These are phyloP conservation scores for Liriodendron chinense DNA, from an alignment of 164 flowering plant species.

Conservation along the genomic window DNA sequence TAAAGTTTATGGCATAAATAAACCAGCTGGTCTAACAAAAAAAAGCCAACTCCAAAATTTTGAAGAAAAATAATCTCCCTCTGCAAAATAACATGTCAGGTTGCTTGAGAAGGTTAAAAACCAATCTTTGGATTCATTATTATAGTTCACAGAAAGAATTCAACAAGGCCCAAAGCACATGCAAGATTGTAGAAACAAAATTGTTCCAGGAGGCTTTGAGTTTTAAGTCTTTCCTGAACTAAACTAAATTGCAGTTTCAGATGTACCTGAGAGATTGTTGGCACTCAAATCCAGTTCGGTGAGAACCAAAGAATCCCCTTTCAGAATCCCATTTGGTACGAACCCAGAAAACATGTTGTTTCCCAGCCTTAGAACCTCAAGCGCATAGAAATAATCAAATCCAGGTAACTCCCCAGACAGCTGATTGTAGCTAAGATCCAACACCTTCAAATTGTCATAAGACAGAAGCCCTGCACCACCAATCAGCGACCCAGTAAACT, in stretches of 20 bases:
- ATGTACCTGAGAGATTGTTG: conserved; percentile 89
- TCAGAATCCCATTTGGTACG: conserved; percentile 71
- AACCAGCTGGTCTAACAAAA: neutral
- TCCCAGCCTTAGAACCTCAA: conserved; percentile 71
- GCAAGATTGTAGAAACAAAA: neutral
- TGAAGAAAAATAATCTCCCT: neutral
- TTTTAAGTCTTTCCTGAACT: neutral
- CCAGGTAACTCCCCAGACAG: conserved; percentile 87
- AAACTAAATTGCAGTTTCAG: neutral
- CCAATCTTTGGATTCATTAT: neutral
- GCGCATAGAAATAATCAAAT: conserved; percentile 80
- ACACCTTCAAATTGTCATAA: conserved; percentile 48
- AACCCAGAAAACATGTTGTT: conserved; percentile 76
- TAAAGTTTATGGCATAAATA: too few relatives aligned
- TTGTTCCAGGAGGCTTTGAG: neutral
- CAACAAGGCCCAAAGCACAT: neutral
- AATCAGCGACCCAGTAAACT: conserved; percentile 43
- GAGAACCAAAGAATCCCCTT: conserved; percentile 71
- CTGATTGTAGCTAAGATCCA: conserved; percentile 94
- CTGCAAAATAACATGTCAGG: neutral
- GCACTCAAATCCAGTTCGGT: conserved; percentile 85
- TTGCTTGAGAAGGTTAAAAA: too few relatives aligned
- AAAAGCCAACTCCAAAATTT: neutral
- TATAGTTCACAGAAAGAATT: neutral
- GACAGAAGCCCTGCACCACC: conserved; percentile 41